Base-by-base conservation (phyloP, 371 early-diverging fungal species). In the Circinella minor region DNA sequence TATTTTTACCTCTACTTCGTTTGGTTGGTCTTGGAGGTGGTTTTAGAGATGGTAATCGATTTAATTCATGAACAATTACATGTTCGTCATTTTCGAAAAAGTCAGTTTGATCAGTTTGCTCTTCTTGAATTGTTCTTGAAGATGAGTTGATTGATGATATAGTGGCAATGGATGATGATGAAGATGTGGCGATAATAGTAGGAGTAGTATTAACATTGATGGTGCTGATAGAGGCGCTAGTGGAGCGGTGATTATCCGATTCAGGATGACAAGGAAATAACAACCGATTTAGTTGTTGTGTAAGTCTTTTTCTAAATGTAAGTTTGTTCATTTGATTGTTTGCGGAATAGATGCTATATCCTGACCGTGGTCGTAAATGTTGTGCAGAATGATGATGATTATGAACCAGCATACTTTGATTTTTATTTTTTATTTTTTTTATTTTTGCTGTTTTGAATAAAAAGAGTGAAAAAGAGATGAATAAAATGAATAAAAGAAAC, bases 301-400 rank as follows among this genome's bases (percentile, higher is more conserved):
- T 57, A 7, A 57, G 34, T 13, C 57, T 11, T 34, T 57, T 57
- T 57, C 34, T 57, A n/a, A 57, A 57, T 18, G 57, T 57, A 34
- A 57, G 57, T 34, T 57, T 57, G 10, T 27, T 34, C n/a, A 13
- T 27, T 34, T 9, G 18, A n/a, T 10, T 27, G 57, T 18, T 57
- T 18, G 20, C 57, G 11, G 57, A n/a, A 57, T 57, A 57, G 3
- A 57, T 34, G 14, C 10, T 57, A n/a, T 51, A 15, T 13, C 14
- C 51, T 8, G 57, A 57, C n/a, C 57, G 57, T 18, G 57, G 57
- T 18, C 57, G 57, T n/a, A 57, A 34, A 27, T 57, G 57, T 34
- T 57, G 57, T 57, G 57, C 18, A 17, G 57, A 15, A 51, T 14
- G 51, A 51, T 5, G 27, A 34, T 57, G 57, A 34, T 57, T 18